Evolutionary conservation across 495 filamentous ascomycete genomes (phyloP).

Genomic region (Amphirosellinia nigrospora): DNA sequence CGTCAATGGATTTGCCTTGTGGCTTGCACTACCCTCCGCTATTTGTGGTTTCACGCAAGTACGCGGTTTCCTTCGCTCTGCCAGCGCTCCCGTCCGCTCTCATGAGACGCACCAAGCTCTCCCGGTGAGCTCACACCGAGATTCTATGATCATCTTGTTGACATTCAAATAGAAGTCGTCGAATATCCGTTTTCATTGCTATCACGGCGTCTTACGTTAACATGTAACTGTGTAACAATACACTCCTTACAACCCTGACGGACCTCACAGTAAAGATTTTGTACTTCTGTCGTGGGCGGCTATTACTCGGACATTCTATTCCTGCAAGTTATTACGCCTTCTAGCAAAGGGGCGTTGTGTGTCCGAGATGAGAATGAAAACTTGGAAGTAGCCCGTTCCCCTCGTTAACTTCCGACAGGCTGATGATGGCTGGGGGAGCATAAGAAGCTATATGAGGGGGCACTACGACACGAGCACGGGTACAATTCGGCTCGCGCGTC

Average conservation of each 20-base stretch:
- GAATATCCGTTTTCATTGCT: neutral
- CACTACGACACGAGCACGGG: neutral
- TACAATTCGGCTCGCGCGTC: conserved; percentile 6
- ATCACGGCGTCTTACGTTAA: conserved; percentile 4
- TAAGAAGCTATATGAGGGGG: neutral
- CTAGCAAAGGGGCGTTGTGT: neutral
- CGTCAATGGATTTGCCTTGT: neutral
- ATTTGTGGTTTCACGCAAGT: conserved; percentile 1
- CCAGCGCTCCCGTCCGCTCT: neutral
- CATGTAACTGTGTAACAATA: conserved; percentile 2
- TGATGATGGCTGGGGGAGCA: conserved; percentile 8
- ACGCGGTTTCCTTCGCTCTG: neutral
- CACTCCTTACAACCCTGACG: neutral
- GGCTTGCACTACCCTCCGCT: neutral
- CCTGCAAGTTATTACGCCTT: neutral
- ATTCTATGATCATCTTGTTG: neutral
- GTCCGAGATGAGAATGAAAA: neutral
- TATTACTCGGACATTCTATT: neutral
- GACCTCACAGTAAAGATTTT: neutral
- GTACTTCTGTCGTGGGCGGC: neutral
- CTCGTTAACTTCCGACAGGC: conserved; percentile 10
- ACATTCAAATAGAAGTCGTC: neutral
- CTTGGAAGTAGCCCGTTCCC: conserved; percentile 15
- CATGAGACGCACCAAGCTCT: neutral
- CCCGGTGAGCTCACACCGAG: neutral